phyloP scores from a whole-genome alignment of 768 basidiomycete genomes.

The Piloderma croceum region DNA sequence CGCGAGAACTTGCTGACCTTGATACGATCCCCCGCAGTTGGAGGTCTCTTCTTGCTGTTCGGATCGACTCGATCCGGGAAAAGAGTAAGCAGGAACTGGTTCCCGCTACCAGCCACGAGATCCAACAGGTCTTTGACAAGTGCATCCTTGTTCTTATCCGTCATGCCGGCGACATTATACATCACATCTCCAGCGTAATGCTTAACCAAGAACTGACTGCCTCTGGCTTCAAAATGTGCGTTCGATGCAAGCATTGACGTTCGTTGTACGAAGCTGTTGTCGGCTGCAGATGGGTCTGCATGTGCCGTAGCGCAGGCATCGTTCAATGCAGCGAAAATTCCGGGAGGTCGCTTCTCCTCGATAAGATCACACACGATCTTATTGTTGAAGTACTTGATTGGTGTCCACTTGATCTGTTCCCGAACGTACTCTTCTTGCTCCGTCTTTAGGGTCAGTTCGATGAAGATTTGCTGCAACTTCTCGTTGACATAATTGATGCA shows the following conservation, averaged over 20 bases:
- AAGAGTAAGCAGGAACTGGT: conserved; percentile 79
- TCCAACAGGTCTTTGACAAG: conserved; percentile 93
- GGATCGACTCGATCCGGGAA: conserved; percentile 96
- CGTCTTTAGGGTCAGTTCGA: conserved; percentile 96
- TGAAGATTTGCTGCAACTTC: conserved; percentile 98
- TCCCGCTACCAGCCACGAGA: conserved; percentile 72
- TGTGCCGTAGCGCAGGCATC: conserved; percentile 99
- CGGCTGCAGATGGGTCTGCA: conserved; percentile 92
- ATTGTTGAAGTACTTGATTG: conserved; percentile 98
- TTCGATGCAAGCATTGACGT: conserved; percentile 76
- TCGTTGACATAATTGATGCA: conserved; percentile 99
- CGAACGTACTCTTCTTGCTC: conserved; percentile 99
- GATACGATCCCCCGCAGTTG: conserved; percentile 96
- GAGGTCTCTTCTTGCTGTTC: conserved; percentile 95
- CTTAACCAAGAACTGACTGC: conserved; percentile 88
- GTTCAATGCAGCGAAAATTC: conserved; percentile 95
- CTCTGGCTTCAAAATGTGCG: conserved; percentile 92
- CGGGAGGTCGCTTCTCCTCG: conserved; percentile 92
- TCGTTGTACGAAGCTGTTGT: conserved; percentile 94
- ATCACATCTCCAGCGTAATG: conserved; percentile 99
- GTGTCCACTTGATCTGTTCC: conserved; percentile 99
- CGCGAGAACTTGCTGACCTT: conserved; percentile 49
- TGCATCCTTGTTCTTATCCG: conserved; percentile 99
- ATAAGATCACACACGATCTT: conserved; percentile 98
- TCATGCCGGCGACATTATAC: conserved; percentile 98